Conservation (phyloP, 371 early-diverging fungal species). For the Chytridium lagenaria region DNA sequence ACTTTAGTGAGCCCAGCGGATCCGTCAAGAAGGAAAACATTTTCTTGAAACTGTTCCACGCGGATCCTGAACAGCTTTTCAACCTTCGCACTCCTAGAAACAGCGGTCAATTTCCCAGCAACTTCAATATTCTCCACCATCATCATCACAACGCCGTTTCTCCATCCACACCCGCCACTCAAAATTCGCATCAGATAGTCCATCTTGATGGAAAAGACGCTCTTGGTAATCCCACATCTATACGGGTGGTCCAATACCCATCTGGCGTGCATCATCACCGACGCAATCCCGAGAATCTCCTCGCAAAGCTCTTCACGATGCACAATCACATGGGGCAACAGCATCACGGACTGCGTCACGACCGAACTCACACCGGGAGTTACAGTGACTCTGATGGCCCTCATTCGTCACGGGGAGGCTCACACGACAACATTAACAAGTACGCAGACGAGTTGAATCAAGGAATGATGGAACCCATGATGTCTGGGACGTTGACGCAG, state of each 20-base stretch:
- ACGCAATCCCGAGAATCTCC: not conserved
- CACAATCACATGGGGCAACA: not conserved
- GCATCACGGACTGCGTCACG: not conserved
- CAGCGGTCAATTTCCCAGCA: not conserved
- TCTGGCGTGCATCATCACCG: not conserved
- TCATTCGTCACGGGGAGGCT: not conserved
- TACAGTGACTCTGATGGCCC: not conserved
- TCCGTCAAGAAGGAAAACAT: conserved; percentile 7
- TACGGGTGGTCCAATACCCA: conserved; percentile 4
- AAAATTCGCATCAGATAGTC: too few species aligned
- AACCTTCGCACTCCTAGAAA: not conserved
- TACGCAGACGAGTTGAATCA: too few species aligned
- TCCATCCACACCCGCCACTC: not conserved
- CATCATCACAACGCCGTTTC: not conserved
- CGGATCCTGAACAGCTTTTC: not conserved
- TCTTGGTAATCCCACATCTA: too few species aligned
- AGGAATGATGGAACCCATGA: not conserved
- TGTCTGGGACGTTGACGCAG: conserved; percentile 2
- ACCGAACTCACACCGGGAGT: not conserved
- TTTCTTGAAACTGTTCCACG: not conserved
- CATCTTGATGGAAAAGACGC: too few species aligned
- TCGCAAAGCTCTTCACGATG: conserved; percentile 7
- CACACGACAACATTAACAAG: not conserved
- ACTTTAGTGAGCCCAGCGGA: not conserved
- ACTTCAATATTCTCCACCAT: not conserved